A percentile compares a stretch with the other conserved stretches of the same genome.
phyloP scores from a whole-genome alignment of 352 stramenopile genomes.

The Peronospora belbahrii region DNA sequence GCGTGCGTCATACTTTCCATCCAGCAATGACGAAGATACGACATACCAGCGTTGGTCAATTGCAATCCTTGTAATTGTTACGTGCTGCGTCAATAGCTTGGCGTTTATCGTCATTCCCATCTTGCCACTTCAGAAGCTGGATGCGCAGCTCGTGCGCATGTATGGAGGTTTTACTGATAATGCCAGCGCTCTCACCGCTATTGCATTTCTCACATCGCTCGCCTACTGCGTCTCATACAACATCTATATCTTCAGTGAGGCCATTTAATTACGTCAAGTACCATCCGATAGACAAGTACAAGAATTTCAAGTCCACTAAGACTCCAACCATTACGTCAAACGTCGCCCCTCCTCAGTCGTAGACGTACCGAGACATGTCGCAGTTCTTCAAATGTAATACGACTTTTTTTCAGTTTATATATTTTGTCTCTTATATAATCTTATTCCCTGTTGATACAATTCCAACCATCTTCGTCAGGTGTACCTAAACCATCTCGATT shows the following conservation, averaged over 20 bases:
- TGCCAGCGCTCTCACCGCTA: conserved; percentile 26
- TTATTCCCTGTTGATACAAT: too few relatives aligned
- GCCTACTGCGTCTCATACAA: conserved; percentile 46
- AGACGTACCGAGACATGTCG: background rate
- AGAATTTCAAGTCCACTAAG: too few relatives aligned
- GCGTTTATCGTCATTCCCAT: conserved; percentile 27
- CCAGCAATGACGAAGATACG: conserved; percentile 13
- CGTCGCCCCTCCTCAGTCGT: background rate
- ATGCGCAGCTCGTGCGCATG: conserved; percentile 55
- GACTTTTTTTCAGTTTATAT: background rate
- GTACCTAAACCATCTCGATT: too few relatives aligned
- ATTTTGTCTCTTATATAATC: too few relatives aligned
- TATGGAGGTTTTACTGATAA: conserved; percentile 54
- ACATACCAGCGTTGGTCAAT: conserved; percentile 24
- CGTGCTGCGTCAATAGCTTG: conserved; percentile 34
- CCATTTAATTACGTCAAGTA: conserved; percentile 14
- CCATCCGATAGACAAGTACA: too few relatives aligned
- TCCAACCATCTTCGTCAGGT: too few relatives aligned
- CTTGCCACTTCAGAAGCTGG: conserved; percentile 48
- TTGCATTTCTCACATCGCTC: conserved; percentile 33
- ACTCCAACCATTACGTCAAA: background rate
- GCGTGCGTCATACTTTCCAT: conserved; percentile 28
- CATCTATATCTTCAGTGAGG: conserved; percentile 31
- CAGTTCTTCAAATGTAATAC: background rate
- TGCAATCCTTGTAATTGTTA: conserved; percentile 23